Evolutionary conservation across 371 early-diverging fungal genomes (phyloP).

Genomic region (Smittium culicis): DNA sequence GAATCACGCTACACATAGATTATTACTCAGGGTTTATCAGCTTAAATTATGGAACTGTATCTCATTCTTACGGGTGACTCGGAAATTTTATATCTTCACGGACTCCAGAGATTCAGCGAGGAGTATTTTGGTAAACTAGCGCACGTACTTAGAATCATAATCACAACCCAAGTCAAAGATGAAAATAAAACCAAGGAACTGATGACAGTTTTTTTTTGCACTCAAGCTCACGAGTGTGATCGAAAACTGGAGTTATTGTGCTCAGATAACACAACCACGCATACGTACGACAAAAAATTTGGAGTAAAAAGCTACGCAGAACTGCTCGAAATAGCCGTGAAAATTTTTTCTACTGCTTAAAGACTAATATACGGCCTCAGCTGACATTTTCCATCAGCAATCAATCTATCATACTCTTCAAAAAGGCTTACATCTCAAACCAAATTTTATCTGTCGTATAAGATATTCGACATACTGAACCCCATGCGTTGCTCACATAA

Average conservation of each 20-base stretch:
- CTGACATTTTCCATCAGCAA: background rate
- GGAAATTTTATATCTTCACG: background rate
- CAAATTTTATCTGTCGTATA: constrained; percentile 1
- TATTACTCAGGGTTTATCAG: background rate
- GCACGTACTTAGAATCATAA: background rate
- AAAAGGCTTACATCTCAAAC: constrained; percentile 3
- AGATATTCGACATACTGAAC: background rate
- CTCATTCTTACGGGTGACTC: background rate
- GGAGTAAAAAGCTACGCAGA: background rate
- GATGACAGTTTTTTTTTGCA: background rate
- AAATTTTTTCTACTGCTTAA: background rate
- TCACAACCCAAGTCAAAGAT: background rate
- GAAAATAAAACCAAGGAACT: background rate
- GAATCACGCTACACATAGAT: constrained; percentile 1
- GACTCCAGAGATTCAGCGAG: background rate
- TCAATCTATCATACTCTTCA: background rate
- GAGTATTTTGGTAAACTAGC: background rate
- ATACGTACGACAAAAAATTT: background rate
- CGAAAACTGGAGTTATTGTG: background rate
- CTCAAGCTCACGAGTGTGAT: background rate
- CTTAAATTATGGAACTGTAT: background rate
- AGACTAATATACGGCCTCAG: background rate
- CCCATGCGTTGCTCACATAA: background rate
- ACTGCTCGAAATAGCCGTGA: background rate
- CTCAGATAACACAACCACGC: background rate